Base-by-base conservation (phyloP, 768 basidiomycete genomes). In the Russula compacta region DNA sequence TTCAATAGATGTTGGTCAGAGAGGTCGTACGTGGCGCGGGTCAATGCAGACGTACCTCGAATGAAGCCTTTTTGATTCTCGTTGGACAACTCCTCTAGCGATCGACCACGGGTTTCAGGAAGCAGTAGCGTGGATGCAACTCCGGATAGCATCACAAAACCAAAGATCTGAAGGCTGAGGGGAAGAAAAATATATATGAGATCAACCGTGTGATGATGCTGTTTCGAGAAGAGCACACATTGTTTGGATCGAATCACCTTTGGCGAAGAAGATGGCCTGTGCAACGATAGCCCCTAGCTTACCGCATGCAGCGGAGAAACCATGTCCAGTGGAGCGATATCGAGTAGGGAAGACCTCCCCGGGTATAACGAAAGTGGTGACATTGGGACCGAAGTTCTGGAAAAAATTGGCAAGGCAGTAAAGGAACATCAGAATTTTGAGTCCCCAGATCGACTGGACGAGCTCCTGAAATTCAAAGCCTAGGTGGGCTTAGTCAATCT, bases 141-240 rank as follows among this genome's bases (percentile, higher is more conserved):
- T 42, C 77, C 77, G 0, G 77, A 75, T 33, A 78, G 55, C 77
- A 77, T 79, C 72, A 78, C 77, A 55, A 78, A 69, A n/a, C 76
- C 77, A 56, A 78, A 78, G 60, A 79, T 72, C 66, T 79, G 70
- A 12, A 79, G 67, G 60, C 76, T 73, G 63, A 39, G 53, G 44
- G 24, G 29, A 35, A 8, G 21, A 50, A 15, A 14, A 33, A 21
- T n/a, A 29, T 29, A 29, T 29, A 2, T 46, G 38, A 63, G 51
- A 58, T 39, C n/a, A n/a, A 38, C 6, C 14, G 15, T n/a, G 61
- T 5, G 24, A 40, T 53, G 61, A 60, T 66, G 21, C 63, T 53
- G 17, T 17, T 40, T 17, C 55, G 56, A 44, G 12, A 17, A 17
- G 24, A 14, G 68, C 74, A 33, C 56, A 75, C 75, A 74, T 72